Conservation (phyloP, 2,329 filamentous ascomycete species). For the Epichloe typhina region DNA sequence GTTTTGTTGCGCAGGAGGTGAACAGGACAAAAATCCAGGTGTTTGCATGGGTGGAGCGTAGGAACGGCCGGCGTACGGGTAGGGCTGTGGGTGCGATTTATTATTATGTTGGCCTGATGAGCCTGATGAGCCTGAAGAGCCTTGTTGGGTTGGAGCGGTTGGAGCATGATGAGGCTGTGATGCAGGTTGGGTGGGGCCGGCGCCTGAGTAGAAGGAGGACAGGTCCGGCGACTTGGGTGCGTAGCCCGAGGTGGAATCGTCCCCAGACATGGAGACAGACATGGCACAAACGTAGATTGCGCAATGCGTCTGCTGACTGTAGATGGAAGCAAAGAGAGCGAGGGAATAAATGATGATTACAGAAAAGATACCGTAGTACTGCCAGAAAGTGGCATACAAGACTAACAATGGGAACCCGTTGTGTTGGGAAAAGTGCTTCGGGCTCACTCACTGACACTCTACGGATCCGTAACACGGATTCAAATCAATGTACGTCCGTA, state of each 20-base stretch:
- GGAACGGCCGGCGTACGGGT: conserved; percentile 13
- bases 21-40: conserved; percentile 14
- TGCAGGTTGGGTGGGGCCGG: conserved; percentile 13
- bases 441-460: not conserved
- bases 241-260: conserved; percentile 29
- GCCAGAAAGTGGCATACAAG: not conserved
- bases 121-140: too few species aligned
- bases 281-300: conserved; percentile 13
- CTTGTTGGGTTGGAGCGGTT: not conserved
- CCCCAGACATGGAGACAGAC: conserved; percentile 25
- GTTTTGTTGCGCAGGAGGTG: conserved; percentile 10
- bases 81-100: conserved; percentile 20
- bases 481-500: too few species aligned
- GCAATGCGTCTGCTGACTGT: not conserved
- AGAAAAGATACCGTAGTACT: too few species aligned
- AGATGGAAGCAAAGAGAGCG: too few species aligned
- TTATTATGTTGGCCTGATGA: conserved; percentile 21
- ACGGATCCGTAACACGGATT: not conserved
- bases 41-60: conserved; percentile 17
- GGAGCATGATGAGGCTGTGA: conserved; percentile 7
- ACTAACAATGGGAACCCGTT: not conserved
- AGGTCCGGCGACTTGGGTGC: conserved; percentile 47
- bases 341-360: too few species aligned
- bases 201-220: conserved; percentile 38
- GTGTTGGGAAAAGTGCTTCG: not conserved